Base-by-base conservation (phyloP, 140 eudicot species). In the Ambrosia hybrid region DNA sequence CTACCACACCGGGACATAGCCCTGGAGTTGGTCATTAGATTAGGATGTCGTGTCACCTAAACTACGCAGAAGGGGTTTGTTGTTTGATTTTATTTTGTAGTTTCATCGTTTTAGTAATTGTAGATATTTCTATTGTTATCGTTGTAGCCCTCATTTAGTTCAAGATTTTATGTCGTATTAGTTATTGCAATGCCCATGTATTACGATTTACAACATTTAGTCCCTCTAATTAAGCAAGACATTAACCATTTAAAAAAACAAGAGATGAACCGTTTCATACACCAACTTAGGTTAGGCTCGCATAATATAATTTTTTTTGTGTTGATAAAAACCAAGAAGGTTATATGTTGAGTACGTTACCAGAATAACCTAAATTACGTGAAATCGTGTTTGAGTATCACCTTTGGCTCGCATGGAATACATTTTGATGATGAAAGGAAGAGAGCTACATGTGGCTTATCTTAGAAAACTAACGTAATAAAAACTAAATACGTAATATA, bases 21-120 rank as follows among this genome's bases (percentile, higher is more conserved):
- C 86, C 86, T 1, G 86, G 86, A 14, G 80, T 78, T 55, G 86
- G 86, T 52, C 86, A 82, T 70, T 78, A 79, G 70, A 12, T 73
- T 12, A 39, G 16, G 57, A 76, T 14, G 65, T 39, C 34, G 41
- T 17, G 33, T 67, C n/a, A 36, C 13, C 59, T n/a, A n/a, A 37
- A 15, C 5, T 60, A 49, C 17, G 76, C 30, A 30, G 46, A 77
- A 21, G 45, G 57, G 10, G 53, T 63, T 63, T 63, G 14, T 76
- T 70, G 48, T 63, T 65, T n/a, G 60, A 38, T 38, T 77, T 77
- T 63, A 30, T 14, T 6, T 62, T 68, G 70, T 75, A 60, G 61
- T 62, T 13, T 63, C 34, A 1, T 71, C 2, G 11, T 74, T 56
- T 39, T 11, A 30, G 72, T 52, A 62, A 8, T 70, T 77, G 76